Conservation (phyloP, 441 rosid genomes). For the Mallotus repandus region DNA sequence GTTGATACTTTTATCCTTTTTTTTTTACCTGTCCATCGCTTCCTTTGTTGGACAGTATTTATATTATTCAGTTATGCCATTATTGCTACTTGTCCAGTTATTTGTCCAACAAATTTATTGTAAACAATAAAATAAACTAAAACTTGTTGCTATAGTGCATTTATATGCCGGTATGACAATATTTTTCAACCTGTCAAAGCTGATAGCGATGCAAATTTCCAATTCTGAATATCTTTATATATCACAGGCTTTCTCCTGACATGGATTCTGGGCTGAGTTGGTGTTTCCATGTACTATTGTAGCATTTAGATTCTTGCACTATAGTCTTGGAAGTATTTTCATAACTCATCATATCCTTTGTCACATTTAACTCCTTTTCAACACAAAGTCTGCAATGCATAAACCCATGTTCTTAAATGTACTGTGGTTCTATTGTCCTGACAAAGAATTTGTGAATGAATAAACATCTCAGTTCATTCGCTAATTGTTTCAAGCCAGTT, state of each 20-base stretch:
- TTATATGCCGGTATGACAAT: neutral
- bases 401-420: neutral
- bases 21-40: neutral
- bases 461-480: neutral
- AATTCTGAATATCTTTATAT: neutral
- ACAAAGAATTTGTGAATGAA: neutral
- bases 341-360: neutral
- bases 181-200: neutral
- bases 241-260: neutral
- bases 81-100: neutral
- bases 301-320: conserved; percentile 1
- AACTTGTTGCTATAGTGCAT: neutral
- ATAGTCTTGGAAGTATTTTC: neutral
- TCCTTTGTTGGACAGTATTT: neutral
- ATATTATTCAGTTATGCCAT: neutral
- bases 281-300: neutral
- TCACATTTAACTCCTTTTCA: neutral
- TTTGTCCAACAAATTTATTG: neutral
- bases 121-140: neutral
- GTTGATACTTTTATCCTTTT: neutral
- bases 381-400: neutral
- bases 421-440: neutral
- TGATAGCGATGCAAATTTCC: neutral
- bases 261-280: neutral
- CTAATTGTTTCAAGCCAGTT: neutral